Evolutionary conservation across 2,329 filamentous ascomycete species (phyloP).

Genomic region (Ceratocystis diversiconidia): DNA sequence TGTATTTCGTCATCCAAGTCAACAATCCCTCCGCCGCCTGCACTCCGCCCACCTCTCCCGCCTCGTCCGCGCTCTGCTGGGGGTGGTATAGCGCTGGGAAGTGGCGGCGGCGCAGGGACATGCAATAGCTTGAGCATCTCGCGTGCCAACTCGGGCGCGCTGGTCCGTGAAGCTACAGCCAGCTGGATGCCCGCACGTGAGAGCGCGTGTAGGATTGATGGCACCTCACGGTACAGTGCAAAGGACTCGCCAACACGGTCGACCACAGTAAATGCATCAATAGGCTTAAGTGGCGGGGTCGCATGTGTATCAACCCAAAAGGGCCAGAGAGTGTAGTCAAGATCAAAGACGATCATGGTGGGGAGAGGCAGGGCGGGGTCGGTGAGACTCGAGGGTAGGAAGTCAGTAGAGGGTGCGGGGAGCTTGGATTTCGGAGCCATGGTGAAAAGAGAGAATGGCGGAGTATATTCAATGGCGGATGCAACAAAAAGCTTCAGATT

Average conservation of each 20-base stretch:
- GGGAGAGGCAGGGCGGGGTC: constrained; percentile 54
- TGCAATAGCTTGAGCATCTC: constrained; percentile 68
- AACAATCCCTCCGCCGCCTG: constrained; percentile 17
- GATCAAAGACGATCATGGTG: constrained; percentile 76
- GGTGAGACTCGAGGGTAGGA: constrained; percentile 31
- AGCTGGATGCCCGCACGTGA: constrained; percentile 36
- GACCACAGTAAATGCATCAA: constrained; percentile 30
- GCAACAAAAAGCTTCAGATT: no score
- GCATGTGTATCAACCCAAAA: constrained; percentile 97
- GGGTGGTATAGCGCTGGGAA: constrained; percentile 17
- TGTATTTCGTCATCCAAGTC: constrained; percentile 9
- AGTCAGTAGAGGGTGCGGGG: constrained; percentile 19
- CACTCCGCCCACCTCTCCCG: constrained; percentile 20
- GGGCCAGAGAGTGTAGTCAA: constrained; percentile 98
- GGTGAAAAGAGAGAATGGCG: background rate
- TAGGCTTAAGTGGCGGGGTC: constrained; percentile 49
- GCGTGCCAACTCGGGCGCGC: constrained; percentile 62
- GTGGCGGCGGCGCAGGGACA: constrained; percentile 29
- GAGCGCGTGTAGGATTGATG: constrained; percentile 50
- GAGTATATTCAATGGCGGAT: background rate
- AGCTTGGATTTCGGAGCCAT: constrained; percentile 20
- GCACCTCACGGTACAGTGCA: constrained; percentile 57
- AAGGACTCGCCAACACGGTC: constrained; percentile 52
- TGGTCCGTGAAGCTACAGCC: constrained; percentile 67
- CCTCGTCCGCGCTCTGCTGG: background rate